Evolutionary conservation across 1,139 yeast species (phyloP), one percentile per base, ranked within the genome.

Genomic region (Scheffersomyces lignicola): DNA sequence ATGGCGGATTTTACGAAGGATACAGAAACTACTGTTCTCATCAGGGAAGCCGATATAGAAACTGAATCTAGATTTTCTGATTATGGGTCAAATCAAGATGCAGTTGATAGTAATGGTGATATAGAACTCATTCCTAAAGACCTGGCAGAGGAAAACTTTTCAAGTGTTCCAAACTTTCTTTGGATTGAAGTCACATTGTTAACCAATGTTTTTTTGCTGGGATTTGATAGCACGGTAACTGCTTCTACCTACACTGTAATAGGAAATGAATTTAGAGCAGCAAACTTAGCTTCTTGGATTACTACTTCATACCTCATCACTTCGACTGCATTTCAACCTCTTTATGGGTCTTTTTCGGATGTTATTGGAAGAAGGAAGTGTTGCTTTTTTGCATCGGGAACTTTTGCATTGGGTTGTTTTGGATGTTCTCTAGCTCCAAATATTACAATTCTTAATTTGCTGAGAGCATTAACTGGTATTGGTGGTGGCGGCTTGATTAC

Each of bases 281-380:
- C 67, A 1, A 52, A 57, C 20, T 42, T 59, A 33, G 59, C 62
- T 11, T 45, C 66, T 5, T 64, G 70, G 70, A 63, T 66, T 10
- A 69, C 71, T 12, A 58, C 71, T 3, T 60, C 69, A 6, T 68
- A 67, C 39, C 41, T 60, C 28, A 49, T 60, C 33, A 55, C 64
- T 8, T 48, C 60, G 11, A 56, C 64, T 3, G 61, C 62, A 4
- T 57, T 56, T 41, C 65, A 55, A 35, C 61, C 62, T 9, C 42
- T 76, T 16, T 76, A 73, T 41, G 81, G 81, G 8, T 69, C 75
- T 32, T 53, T 75, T 12, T 69, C 78, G 4, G 81, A 76, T 42
- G 59, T 77, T n/a, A 58, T 76, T 25, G 81, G 81, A 1, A 52
- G 83, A 34, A 70, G 71, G 39, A 35, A 34, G 11, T 55, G 60